These are phyloP conservation scores for Pyrenochaeta sp. DNA, from an alignment of 2,329 filamentous ascomycete genomes.

Conservation along the genomic window DNA sequence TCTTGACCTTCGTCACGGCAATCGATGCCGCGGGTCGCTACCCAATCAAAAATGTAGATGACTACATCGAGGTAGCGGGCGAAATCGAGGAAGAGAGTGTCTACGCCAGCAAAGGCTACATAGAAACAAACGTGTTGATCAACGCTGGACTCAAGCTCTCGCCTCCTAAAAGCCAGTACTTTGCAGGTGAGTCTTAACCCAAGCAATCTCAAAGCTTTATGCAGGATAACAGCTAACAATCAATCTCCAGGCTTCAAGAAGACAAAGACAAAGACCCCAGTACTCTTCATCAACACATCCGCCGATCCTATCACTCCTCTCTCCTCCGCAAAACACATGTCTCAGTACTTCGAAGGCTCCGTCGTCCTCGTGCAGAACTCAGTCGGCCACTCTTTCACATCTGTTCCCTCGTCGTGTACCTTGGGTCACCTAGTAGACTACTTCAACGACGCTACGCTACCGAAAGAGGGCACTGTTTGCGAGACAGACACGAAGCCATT, in stretches of 20 bases:
- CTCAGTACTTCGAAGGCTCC: constrained; percentile 50
- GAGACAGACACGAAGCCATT: constrained; percentile 14
- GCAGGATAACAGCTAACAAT: background rate
- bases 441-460: constrained; percentile 10
- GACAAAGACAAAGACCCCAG: constrained; percentile 54
- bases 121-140: constrained; percentile 3
- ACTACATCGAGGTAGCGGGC: constrained; percentile 8
- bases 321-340: constrained; percentile 48
- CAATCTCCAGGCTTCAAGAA: constrained; percentile 24
- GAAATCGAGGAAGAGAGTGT: constrained; percentile 2
- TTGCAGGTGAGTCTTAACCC: constrained; percentile 10
- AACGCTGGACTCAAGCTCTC: constrained; percentile 8
- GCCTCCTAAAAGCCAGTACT: constrained; percentile 19
- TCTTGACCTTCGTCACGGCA: constrained; percentile 7
- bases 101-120: constrained; percentile 5
- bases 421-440: constrained; percentile 9
- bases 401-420: constrained; percentile 7
- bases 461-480: constrained; percentile 14
- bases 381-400: background rate
- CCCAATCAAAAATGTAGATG: constrained; percentile 6
- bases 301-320: constrained; percentile 62
- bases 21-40: constrained; percentile 14
- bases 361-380: constrained; percentile 44
- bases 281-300: constrained; percentile 63
- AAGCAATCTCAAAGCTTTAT: background rate